phyloP scores from a whole-genome alignment of 1,284 basidiomycete genomes.

The Fomitopsis betulina region DNA sequence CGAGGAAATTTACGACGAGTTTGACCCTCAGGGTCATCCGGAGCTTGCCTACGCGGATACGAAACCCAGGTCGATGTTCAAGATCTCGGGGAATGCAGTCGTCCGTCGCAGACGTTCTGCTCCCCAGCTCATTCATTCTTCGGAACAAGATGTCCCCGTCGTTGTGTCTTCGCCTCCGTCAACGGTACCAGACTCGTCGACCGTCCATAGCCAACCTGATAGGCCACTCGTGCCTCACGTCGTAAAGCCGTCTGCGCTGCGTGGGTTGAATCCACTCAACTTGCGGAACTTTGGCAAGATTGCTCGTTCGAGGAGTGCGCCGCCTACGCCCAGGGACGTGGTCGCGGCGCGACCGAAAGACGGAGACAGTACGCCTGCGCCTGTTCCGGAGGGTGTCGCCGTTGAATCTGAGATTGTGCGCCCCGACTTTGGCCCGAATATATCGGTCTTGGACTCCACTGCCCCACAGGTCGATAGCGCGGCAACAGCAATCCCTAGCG shows the following conservation, averaged over 20 bases:
- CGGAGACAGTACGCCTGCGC: conserved; percentile 6
- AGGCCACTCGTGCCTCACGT: conserved; percentile 14
- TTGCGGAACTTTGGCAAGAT: conserved; percentile 19
- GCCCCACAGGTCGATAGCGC: conserved; percentile 7
- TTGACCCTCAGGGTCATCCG: conserved; percentile 59
- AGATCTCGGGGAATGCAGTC: conserved; percentile 5
- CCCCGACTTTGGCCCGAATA: not conserved
- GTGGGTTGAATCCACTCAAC: conserved; percentile 19
- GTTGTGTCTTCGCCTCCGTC: conserved; percentile 1
- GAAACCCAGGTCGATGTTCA: conserved; percentile 12
- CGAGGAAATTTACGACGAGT: conserved; percentile 89
- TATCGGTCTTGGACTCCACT: too few relatives aligned
- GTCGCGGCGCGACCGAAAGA: conserved; percentile 7
- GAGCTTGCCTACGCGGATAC: conserved; percentile 46
- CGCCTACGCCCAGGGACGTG: conserved; percentile 39
- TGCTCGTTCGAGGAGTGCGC: conserved; percentile 51
- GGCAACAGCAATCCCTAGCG: conserved; percentile 9
- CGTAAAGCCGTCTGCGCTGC: conserved; percentile 38
- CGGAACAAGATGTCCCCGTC: not conserved
- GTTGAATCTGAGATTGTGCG: not conserved
- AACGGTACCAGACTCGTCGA: not conserved
- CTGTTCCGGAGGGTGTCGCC: conserved; percentile 8
- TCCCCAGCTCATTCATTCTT: conserved; percentile 23
- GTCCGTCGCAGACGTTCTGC: conserved; percentile 28
- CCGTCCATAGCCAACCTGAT: not conserved